These are phyloP conservation scores for Fusarium sterilihyphosum DNA, from an alignment of 2,329 filamentous ascomycete species.

Conservation along the genomic window DNA sequence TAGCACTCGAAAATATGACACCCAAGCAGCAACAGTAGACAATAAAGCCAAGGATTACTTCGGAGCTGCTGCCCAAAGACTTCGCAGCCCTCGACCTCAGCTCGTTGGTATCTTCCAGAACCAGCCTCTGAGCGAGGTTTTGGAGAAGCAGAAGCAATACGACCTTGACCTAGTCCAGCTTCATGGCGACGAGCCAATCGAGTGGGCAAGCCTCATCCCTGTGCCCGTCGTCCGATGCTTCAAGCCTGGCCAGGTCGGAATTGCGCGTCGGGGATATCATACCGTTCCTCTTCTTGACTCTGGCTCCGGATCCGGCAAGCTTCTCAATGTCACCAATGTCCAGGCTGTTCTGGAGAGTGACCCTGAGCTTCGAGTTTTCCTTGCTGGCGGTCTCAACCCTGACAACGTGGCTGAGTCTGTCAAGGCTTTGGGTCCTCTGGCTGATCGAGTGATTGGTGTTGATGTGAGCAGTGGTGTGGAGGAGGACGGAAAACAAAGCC, in stretches of 20 bases:
- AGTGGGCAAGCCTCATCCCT: constrained; percentile 90
- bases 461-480: constrained; percentile 97
- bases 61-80: constrained; percentile 57
- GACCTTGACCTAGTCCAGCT: constrained; percentile 90
- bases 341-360: constrained; percentile 73
- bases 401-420: constrained; percentile 80
- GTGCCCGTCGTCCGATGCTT: constrained; percentile 93
- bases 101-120: constrained; percentile 95
- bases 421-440: constrained; percentile 67
- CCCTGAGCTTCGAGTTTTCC: constrained; percentile 74
- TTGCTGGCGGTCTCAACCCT: constrained; percentile 86
- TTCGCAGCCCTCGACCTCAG: constrained; percentile 70
- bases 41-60: constrained; percentile 75
- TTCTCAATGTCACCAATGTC: constrained; percentile 77
- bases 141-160: constrained; percentile 80
- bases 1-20: constrained; percentile 50
- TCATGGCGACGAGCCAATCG: constrained; percentile 89
- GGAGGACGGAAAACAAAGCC: constrained; percentile 79
- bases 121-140: constrained; percentile 83
- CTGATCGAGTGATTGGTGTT: constrained; percentile 77
- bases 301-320: constrained; percentile 83
- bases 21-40: constrained; percentile 42
- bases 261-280: constrained; percentile 83
- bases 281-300: constrained; percentile 86
- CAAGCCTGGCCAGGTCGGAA: constrained; percentile 76